Conservation (phyloP, 148 eudicot species). For the Rhododendron molle region DNA sequence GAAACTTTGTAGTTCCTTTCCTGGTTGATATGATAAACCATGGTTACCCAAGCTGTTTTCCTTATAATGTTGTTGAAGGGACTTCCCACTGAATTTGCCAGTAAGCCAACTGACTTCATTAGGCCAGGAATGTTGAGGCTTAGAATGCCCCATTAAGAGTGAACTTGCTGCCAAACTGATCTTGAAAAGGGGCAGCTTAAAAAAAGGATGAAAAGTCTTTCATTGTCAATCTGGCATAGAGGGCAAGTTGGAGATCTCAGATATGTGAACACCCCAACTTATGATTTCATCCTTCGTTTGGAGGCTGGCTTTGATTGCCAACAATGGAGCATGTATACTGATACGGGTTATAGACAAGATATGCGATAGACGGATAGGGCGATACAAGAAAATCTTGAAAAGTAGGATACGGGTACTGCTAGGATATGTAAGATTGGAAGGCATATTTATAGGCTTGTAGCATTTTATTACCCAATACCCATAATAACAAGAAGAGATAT, state of each 20-base stretch:
- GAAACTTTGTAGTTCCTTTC: neutral
- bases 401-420: no score
- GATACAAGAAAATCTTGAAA: no score
- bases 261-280: neutral
- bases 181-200: neutral
- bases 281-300: neutral
- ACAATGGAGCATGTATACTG: neutral
- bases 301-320: neutral
- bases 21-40: neutral
- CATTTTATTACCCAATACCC: no score
- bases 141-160: neutral
- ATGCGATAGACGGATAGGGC: no score
- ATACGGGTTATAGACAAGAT: no score
- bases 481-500: no score
- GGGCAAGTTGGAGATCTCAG: neutral
- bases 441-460: no score
- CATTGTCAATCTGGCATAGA: neutral
- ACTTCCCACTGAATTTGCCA: neutral
- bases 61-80: neutral
- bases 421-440: no score
- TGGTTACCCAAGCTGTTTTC: neutral
- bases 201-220: neutral
- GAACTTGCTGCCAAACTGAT: neutral
- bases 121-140: neutral
- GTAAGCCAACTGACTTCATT: neutral